Evolutionary conservation across 2,329 filamentous ascomycete genomes (phyloP), one percentile per base, ranked within the genome.

Genomic region (Dothideomycetes sp.): DNA sequence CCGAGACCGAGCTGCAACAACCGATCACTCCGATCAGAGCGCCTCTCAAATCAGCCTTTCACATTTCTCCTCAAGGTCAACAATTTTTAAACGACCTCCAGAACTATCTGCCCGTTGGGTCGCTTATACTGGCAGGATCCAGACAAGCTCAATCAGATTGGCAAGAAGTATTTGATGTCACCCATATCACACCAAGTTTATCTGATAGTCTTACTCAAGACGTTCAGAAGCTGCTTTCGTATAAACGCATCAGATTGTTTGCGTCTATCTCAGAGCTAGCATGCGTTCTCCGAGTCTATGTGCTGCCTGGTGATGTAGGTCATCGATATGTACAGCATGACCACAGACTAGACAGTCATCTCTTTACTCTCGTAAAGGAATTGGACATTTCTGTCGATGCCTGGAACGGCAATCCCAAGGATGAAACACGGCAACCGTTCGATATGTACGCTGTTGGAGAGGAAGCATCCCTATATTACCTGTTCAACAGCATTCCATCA

Each of bases 401-500:
- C 2, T 86, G 81, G 82, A 46, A 63, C 25, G 78, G 76, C 0
- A 17, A 53, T 6, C 52, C 52, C n/a, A 41, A 43, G 13, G 47
- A 49, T 31, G 30, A 12, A 23, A 46, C 15, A 40, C 43, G 12
- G 42, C 50, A 13, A 44, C 47, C 5, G 3, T 67, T 66, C 31
- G 62, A 67, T 41, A 46, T 56, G 5, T 65, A 64, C 52, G 59
- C 65, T 6, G 57, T 55, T 1, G 47, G 59, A 11, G 62, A 72
- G 13, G 58, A 69, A 8, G 54, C 64, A 2, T 80, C 80, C 0
- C 61, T 88, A 1, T 74, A 85, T 33, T 70, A 79, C 19, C 63
- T 86, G 33, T 88, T 88, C 67, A 88, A 88, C 56, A 75, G 64
- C 3, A 68, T 88, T 1, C 76, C 80, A 0, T 84, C 82, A 0